These are phyloP conservation scores for Scutellaria baicalensis DNA, from an alignment of 257 asterid species.

Conservation along the genomic window DNA sequence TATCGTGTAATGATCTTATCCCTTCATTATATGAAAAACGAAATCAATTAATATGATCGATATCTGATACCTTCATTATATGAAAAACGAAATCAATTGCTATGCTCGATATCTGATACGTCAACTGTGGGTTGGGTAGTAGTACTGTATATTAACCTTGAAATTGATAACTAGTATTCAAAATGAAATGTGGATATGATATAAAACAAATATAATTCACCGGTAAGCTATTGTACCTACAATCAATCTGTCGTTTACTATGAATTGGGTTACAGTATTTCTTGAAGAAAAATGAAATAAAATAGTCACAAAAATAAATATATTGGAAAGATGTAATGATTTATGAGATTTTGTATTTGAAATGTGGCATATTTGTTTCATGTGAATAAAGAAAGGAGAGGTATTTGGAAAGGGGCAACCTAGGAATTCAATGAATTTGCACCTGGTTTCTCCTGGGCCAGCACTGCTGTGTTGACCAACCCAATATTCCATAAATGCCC, in stretches of 20 bases:
- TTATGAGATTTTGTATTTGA: conserved; percentile 4
- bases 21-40: no score
- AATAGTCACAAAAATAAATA: not conserved
- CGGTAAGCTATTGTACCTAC: not conserved
- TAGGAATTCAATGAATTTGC: conserved; percentile 24
- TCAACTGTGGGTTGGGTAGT: no score
- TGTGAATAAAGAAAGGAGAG: conserved; percentile 12
- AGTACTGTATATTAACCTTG: no score
- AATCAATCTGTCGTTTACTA: not conserved
- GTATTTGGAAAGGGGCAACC: conserved; percentile 22
- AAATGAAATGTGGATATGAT: no score
- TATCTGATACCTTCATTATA: no score
- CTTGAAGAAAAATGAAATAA: no score
- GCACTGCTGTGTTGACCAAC: conserved; percentile 22
- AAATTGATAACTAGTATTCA: no score
- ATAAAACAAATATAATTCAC: no score
- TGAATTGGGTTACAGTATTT: not conserved
- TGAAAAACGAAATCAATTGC: no score
- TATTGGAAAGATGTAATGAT: not conserved
- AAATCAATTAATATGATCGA: no score
- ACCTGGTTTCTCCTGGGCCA: conserved; percentile 10
- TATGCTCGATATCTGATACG: no score
- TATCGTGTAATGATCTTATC: no score
- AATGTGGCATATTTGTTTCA: conserved; percentile 6
- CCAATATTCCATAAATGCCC: not conserved